A percentile compares a stretch with the other conserved stretches of the same genome.
Evolutionary conservation across 345 rosid genomes (phyloP).

Genomic region (Citrus mangshanensis): DNA sequence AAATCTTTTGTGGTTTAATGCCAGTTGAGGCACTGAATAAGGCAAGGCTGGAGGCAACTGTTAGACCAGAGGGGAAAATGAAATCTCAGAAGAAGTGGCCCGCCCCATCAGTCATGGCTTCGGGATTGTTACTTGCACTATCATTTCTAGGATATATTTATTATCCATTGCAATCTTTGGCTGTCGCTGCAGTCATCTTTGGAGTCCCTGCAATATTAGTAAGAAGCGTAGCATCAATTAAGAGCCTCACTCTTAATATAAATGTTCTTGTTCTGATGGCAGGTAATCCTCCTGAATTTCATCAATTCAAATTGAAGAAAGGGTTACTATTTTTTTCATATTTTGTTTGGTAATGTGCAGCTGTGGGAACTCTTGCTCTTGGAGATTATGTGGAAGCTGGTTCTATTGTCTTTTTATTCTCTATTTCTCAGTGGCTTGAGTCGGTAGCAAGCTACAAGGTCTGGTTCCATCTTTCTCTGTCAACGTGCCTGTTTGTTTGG

Average conservation of each 20-base stretch:
- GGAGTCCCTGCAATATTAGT: constrained; percentile 56
- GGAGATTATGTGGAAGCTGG: constrained; percentile 76
- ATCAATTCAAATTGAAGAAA: too few species aligned
- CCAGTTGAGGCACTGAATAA: constrained; percentile 81
- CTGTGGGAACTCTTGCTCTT: constrained; percentile 69
- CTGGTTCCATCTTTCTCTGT: not conserved
- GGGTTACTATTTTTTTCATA: too few species aligned
- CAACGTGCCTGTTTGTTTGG: too few species aligned
- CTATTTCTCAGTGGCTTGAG: constrained; percentile 85
- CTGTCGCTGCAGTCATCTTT: constrained; percentile 31
- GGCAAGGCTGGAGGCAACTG: constrained; percentile 77
- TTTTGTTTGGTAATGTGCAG: constrained; percentile 32
- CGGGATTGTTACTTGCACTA: constrained; percentile 50
- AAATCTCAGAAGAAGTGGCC: constrained; percentile 74
- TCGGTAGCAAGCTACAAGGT: constrained; percentile 91
- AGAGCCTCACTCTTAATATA: constrained; percentile 52
- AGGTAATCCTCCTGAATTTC: constrained; percentile 36
- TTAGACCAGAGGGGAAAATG: constrained; percentile 51
- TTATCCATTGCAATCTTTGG: constrained; percentile 65
- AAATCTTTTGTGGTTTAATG: not conserved
- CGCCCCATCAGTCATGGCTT: constrained; percentile 57
- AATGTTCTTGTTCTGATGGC: constrained; percentile 70
- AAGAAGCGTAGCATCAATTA: constrained; percentile 48
- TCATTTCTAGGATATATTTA: constrained; percentile 58
- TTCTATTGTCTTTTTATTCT: constrained; percentile 79